Percentiles rank a stretch among this genome's conserved stretches.
Evolutionary conservation across 164 flowering plant genomes (phyloP).

Genomic region (Litsea cubeba): DNA sequence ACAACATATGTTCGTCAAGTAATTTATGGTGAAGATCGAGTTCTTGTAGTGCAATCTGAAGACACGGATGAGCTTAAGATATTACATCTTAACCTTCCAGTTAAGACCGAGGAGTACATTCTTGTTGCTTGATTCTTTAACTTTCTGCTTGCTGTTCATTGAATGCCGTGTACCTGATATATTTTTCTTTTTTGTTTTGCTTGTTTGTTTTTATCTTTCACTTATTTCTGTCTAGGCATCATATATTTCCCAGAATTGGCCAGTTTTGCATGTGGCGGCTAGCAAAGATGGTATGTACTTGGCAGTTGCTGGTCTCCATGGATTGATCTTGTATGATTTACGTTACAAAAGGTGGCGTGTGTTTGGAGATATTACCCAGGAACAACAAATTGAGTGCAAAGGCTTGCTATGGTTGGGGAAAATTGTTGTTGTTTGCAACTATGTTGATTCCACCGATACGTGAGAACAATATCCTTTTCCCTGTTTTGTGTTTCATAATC

Average conservation of each 20-base stretch:
- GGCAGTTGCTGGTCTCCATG: slow-evolving; percentile 96
- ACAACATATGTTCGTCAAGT: slow-evolving; percentile 80
- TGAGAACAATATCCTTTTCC: slow-evolving; percentile 33
- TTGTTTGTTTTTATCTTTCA: neutral
- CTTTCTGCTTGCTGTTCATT: neutral
- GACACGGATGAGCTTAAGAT: slow-evolving; percentile 90
- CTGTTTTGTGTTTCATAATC: slow-evolving; percentile 3
- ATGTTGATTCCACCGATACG: slow-evolving; percentile 73
- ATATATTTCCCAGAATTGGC: slow-evolving; percentile 97
- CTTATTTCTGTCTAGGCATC: slow-evolving; percentile 52
- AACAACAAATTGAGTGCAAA: slow-evolving; percentile 88
- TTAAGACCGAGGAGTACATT: slow-evolving; percentile 33
- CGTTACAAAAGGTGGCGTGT: slow-evolving; percentile 85
- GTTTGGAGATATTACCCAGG: slow-evolving; percentile 94
- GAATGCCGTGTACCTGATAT: slow-evolving; percentile 16
- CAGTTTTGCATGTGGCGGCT: slow-evolving; percentile 86
- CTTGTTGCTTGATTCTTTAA: slow-evolving; percentile 7
- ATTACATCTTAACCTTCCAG: slow-evolving; percentile 92
- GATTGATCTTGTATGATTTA: slow-evolving; percentile 81
- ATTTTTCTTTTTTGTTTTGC: neutral
- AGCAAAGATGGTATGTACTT: slow-evolving; percentile 94
- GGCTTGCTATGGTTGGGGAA: slow-evolving; percentile 97
- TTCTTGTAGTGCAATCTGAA: slow-evolving; percentile 90
- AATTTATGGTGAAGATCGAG: slow-evolving; percentile 87
- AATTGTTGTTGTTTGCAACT: slow-evolving; percentile 93